A percentile compares a stretch with the other conserved stretches of the same genome.
phyloP scores from a whole-genome alignment of 495 filamentous ascomycete genomes.

The Aspergillus heteromorphus region DNA sequence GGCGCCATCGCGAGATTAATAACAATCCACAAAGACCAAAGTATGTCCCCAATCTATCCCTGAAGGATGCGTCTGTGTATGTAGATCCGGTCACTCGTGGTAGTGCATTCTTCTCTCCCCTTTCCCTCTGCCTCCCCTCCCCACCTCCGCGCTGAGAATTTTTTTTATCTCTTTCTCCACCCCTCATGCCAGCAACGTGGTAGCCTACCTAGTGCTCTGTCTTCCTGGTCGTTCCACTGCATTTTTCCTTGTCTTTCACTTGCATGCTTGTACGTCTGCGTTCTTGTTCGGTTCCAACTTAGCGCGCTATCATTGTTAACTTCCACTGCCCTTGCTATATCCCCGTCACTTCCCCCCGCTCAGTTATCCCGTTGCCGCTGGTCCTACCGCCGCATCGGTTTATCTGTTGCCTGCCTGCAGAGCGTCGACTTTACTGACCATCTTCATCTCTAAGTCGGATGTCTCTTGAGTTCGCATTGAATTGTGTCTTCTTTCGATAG shows the following conservation, averaged over 20 bases:
- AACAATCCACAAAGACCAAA: not conserved
- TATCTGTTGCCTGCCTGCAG: not conserved
- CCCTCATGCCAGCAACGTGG: constrained; percentile 11
- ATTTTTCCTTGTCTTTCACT: constrained; percentile 12
- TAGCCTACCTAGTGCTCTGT: constrained; percentile 8
- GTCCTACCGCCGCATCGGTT: not conserved
- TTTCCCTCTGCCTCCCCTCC: constrained; percentile 5
- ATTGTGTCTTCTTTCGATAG: not conserved
- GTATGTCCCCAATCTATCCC: not conserved
- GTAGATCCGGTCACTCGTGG: not conserved
- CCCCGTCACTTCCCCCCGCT: not conserved
- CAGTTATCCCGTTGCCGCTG: not conserved
- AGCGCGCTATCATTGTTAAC: not conserved
- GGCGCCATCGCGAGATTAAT: constrained; percentile 1
- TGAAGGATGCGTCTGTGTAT: not conserved
- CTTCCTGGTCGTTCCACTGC: constrained; percentile 5
- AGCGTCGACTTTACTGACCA: not conserved
- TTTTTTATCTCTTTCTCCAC: constrained; percentile 4
- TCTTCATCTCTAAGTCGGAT: not conserved
- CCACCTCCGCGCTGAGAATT: constrained; percentile 5
- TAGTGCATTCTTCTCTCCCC: constrained; percentile 1
- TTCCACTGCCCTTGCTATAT: not conserved
- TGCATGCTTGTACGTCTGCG: constrained; percentile 13
- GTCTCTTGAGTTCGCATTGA: not conserved
- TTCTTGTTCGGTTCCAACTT: not conserved